Base-by-base conservation (phyloP, 768 basidiomycete species). In the Pleurotus djamor region DNA sequence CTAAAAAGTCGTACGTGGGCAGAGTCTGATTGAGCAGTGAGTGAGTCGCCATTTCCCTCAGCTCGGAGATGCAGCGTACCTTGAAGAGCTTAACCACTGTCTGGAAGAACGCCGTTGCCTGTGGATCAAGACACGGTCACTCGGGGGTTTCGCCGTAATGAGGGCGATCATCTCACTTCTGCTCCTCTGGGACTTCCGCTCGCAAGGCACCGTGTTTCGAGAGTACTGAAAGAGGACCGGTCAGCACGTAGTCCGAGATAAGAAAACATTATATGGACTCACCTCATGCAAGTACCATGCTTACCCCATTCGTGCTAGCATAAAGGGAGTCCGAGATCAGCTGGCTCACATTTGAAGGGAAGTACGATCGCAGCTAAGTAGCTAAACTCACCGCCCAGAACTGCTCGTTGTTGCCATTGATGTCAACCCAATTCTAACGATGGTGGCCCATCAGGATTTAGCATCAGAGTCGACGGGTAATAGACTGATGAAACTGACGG, bases 1-100 rank as follows among this genome's bases (percentile, higher is more conserved):
- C 72, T 43, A 94, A 85, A 83, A 83, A 92, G 13, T 81, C 76
- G 70, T 85, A 92, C 2, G 92, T 92, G 0, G 91, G 88, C n/a
- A 93, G 82, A 5, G 79, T 78, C 83, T 77, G 41, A 3, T 7
- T 13, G 17, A 38, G 12, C 17, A 5, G 12, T 7, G 9, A 44
- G 35, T 50, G 32, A 34, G 17, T 28, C 7, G 14, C 21, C 21
- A 28, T 32, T 16, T 14, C 10, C 43, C 28, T 57, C 28, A 4
- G 16, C 6, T n/a, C 4, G 12, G 14, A 6, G 6, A 13, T 8
- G 16, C 32, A 5, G 36, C 54, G 71, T 62, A 71, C 73, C 71
- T 76, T 67, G 71, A 83, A 83, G 32, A 82, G 64, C 0, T 63
- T 63, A 44, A 83, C 82, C 2, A 84, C 83, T 14, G 77, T 73